Percentiles rank a stretch among this genome's conserved stretches.
Conservation (phyloP, 2,329 filamentous ascomycete species). For the Falciphora oryzae region DNA sequence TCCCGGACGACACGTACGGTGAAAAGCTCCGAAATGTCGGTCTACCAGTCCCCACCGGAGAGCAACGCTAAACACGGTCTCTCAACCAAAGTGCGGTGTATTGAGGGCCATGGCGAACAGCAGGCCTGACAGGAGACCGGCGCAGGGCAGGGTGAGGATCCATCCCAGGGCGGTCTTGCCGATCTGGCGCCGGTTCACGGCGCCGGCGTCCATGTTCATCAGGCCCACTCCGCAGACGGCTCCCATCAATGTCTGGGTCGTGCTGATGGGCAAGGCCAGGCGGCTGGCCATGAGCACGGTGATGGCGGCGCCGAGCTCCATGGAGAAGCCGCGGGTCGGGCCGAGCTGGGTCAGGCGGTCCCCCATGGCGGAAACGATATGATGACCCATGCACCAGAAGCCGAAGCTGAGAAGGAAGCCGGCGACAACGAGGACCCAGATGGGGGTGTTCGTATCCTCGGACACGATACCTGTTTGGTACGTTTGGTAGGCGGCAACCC, state of each 20-base stretch:
- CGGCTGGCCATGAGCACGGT: slow-evolving; percentile 20
- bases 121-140: slow-evolving; percentile 20
- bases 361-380: slow-evolving; percentile 33
- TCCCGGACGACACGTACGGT: too few species aligned
- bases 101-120: slow-evolving; percentile 22
- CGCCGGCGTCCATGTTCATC: slow-evolving; percentile 18
- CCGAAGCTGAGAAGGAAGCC: slow-evolving; percentile 32
- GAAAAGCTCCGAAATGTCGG: too few species aligned
- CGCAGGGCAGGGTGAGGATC: slow-evolving; percentile 20
- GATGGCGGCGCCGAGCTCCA: slow-evolving; percentile 35
- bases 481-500: slow-evolving; percentile 30
- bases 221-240: slow-evolving; percentile 21
- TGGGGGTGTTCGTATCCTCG: slow-evolving; percentile 26
- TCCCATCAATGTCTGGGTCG: slow-evolving; percentile 23
- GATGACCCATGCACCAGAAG: slow-evolving; percentile 34
- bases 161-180: slow-evolving; percentile 22
- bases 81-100: not conserved
- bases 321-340: slow-evolving; percentile 29
- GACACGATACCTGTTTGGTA: slow-evolving; percentile 26
- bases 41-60: too few species aligned
- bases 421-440: slow-evolving; percentile 32
- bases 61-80: too few species aligned
- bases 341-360: slow-evolving; percentile 35
- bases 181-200: slow-evolving; percentile 23
- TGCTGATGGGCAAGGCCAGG: slow-evolving; percentile 22